Conservation (phyloP, 495 filamentous ascomycete genomes). For the Daldinia grandis region DNA sequence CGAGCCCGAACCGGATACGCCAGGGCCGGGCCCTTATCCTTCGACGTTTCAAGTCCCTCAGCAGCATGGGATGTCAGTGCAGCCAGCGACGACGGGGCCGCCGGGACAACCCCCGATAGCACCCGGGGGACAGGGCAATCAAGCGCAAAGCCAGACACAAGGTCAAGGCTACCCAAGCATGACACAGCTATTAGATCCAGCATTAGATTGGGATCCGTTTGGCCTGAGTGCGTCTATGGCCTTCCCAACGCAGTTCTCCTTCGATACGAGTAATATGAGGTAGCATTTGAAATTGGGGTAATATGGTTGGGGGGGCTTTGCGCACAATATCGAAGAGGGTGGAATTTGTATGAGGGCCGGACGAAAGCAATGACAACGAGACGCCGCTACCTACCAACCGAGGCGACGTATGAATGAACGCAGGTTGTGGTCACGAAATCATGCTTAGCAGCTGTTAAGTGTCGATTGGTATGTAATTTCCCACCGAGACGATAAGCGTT, state of each 20-base stretch:
- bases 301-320: neutral
- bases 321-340: neutral
- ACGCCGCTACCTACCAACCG: neutral
- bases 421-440: neutral
- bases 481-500: neutral
- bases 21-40: conserved; percentile 74
- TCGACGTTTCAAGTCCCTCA: conserved; percentile 41
- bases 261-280: conserved; percentile 71
- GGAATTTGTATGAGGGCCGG: neutral
- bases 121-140: conserved; percentile 42
- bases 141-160: conserved; percentile 52
- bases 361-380: conserved; percentile 6
- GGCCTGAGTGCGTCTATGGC: conserved; percentile 92
- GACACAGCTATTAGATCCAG: conserved; percentile 78
- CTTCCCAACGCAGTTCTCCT: conserved; percentile 88
- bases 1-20: conserved; percentile 75
- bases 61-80: conserved; percentile 51
- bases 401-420: conserved; percentile 3
- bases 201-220: conserved; percentile 89
- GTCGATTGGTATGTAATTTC: conserved; percentile 3
- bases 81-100: conserved; percentile 53
- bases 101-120: conserved; percentile 46
- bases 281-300: conserved; percentile 29
- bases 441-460: conserved; percentile 3
- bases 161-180: conserved; percentile 62